These are phyloP conservation scores for Remersonia thermophila DNA, from an alignment of 2,329 filamentous ascomycete genomes.

Conservation along the genomic window DNA sequence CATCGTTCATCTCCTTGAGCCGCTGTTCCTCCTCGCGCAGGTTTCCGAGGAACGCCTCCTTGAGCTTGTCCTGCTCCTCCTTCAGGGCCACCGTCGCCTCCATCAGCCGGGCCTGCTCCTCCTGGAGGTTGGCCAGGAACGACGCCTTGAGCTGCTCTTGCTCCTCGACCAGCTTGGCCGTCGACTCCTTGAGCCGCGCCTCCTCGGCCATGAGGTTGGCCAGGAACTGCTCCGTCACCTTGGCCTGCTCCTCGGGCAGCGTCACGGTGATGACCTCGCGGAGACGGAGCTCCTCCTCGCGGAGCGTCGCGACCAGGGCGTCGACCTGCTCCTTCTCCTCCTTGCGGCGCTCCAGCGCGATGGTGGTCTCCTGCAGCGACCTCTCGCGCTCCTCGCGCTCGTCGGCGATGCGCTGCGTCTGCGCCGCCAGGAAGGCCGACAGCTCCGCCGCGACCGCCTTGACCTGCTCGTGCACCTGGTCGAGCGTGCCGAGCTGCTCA, in stretches of 20 bases:
- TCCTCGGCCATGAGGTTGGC: slow-evolving; percentile 38
- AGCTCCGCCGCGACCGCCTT: slow-evolving; percentile 74
- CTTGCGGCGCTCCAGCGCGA: slow-evolving; percentile 59
- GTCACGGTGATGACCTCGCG: slow-evolving; percentile 15
- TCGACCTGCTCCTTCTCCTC: slow-evolving; percentile 17
- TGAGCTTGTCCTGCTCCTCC: slow-evolving; percentile 32
- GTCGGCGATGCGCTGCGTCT: slow-evolving; percentile 61
- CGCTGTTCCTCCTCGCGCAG: slow-evolving; percentile 14
- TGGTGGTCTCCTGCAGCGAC: slow-evolving; percentile 64
- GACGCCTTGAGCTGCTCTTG: slow-evolving; percentile 41
- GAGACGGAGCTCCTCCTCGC: slow-evolving; percentile 16
- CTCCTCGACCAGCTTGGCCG: slow-evolving; percentile 30
- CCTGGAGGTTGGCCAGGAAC: slow-evolving; percentile 32
- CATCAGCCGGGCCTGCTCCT: slow-evolving; percentile 13
- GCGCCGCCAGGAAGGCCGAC: slow-evolving; percentile 64
- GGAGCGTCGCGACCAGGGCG: slow-evolving; percentile 9
- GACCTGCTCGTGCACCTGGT: slow-evolving; percentile 81
- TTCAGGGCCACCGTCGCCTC: slow-evolving; percentile 13
- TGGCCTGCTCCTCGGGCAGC: slow-evolving; percentile 16
- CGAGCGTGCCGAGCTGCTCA: slow-evolving; percentile 66
- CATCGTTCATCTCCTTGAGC: slow-evolving; percentile 12
- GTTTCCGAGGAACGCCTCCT: slow-evolving; percentile 14
- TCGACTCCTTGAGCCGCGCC: slow-evolving; percentile 33
- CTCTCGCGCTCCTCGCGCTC: slow-evolving; percentile 70
- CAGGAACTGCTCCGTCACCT: slow-evolving; percentile 25